A percentile compares a stretch with the other conserved stretches of the same genome.
These are phyloP conservation scores for Paragyromitra xinjiangensis DNA, from an alignment of 495 filamentous ascomycete species.

Conservation along the genomic window DNA sequence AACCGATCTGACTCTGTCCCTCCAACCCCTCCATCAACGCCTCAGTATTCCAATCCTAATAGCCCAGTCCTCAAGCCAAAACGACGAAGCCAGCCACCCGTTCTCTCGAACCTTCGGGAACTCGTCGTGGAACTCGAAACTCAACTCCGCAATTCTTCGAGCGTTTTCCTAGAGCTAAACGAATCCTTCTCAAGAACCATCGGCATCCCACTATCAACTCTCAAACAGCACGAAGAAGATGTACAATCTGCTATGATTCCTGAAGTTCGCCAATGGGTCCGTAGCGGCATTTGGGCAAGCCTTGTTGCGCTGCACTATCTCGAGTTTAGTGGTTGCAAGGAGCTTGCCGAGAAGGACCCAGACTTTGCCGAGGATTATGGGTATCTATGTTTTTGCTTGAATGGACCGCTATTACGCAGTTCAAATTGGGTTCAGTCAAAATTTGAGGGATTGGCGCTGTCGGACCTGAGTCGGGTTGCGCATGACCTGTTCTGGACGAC, in stretches of 20 bases:
- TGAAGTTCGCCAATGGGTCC: constrained; percentile 41
- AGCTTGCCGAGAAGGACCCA: constrained; percentile 46
- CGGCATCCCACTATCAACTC: constrained; percentile 40
- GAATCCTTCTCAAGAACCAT: constrained; percentile 44
- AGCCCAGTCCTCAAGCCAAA: constrained; percentile 12
- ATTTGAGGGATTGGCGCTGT: constrained; percentile 37
- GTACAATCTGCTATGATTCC: constrained; percentile 42
- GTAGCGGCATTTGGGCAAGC: constrained; percentile 42
- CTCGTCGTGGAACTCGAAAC: constrained; percentile 42
- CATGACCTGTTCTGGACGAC: constrained; percentile 38
- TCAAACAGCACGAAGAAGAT: constrained; percentile 40
- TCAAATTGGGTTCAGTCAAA: constrained; percentile 44
- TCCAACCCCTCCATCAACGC: constrained; percentile 38
- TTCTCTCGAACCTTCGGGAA: constrained; percentile 29
- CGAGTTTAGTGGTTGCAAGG: constrained; percentile 47
- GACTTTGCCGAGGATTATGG: constrained; percentile 48
- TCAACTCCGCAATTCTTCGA: constrained; percentile 38
- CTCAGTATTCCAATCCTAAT: constrained; percentile 24
- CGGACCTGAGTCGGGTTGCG: constrained; percentile 36
- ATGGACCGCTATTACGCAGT: constrained; percentile 33
- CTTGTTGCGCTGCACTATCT: constrained; percentile 39
- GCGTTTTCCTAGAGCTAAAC: constrained; percentile 38
- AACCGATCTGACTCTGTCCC: constrained; percentile 18
- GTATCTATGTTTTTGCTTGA: constrained; percentile 38
- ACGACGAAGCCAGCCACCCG: constrained; percentile 5